Evolutionary conservation across 2,329 filamentous ascomycete genomes (phyloP).

Genomic region (Nemania serpens): DNA sequence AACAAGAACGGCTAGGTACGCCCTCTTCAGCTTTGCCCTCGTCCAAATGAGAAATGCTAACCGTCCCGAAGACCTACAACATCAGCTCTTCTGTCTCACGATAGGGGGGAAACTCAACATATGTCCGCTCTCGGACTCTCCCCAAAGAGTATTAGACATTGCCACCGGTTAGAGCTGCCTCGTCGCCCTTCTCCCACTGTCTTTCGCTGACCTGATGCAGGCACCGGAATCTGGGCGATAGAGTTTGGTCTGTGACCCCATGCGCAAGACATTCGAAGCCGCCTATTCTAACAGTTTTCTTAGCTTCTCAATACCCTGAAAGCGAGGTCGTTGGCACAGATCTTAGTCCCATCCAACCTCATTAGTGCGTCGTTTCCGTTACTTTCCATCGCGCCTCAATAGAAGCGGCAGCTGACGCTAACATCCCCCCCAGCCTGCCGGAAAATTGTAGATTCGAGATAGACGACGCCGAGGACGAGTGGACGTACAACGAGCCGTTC

Average conservation of each 20-base stretch:
- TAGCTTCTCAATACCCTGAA: conserved; percentile 47
- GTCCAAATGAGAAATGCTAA: neutral
- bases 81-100: conserved; percentile 47
- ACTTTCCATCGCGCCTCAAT: neutral
- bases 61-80: conserved; percentile 43
- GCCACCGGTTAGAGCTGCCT: conserved; percentile 41
- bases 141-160: conserved; percentile 52
- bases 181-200: neutral
- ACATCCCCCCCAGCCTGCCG: conserved; percentile 48
- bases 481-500: conserved; percentile 55
- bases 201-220: conserved; percentile 27
- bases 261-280: neutral
- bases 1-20: conserved; percentile 41
- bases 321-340: conserved; percentile 49
- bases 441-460: conserved; percentile 59
- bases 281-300: neutral
- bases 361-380: conserved; percentile 35
- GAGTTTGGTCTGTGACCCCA: conserved; percentile 45
- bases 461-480: conserved; percentile 58
- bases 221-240: conserved; percentile 57
- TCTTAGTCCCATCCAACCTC: conserved; percentile 52
- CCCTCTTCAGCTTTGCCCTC: neutral
- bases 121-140: conserved; percentile 48
- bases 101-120: conserved; percentile 49
- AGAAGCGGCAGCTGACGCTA: neutral